phyloP scores from a whole-genome alignment of 805 yeast species.

The Alloascoidea hylecoeti region DNA sequence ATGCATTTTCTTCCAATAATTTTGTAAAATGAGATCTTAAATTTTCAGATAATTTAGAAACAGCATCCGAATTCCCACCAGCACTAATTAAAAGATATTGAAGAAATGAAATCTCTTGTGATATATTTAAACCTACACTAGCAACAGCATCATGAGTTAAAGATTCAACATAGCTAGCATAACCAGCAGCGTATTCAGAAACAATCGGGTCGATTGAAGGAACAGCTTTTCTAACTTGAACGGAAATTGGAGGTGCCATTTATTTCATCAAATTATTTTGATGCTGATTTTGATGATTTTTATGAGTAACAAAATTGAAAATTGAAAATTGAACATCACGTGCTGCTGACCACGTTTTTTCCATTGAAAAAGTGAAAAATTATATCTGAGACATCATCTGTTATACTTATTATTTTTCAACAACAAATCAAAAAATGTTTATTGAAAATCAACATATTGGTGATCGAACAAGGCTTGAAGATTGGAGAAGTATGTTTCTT shows the following conservation, averaged over 20 bases:
- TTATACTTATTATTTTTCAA: too few species aligned
- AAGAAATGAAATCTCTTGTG: constrained; percentile 55
- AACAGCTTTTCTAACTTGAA: constrained; percentile 72
- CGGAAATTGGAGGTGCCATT: constrained; percentile 6
- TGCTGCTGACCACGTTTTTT: too few species aligned
- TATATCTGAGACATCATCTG: too few species aligned
- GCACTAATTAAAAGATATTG: constrained; percentile 58
- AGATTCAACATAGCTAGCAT: constrained; percentile 62
- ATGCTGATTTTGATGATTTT: too few species aligned
- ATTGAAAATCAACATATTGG: constrained; percentile 65
- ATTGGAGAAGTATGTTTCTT: too few species aligned
- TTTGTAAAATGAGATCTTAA: constrained; percentile 33
- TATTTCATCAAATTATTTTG: too few species aligned
- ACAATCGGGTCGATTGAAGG: constrained; percentile 81
- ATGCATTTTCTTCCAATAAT: constrained; percentile 51
- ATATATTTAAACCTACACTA: constrained; percentile 55
- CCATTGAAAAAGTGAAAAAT: too few species aligned
- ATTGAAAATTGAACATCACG: too few species aligned
- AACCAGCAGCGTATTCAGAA: constrained; percentile 85
- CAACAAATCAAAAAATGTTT: constrained; percentile 54
- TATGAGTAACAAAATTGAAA: too few species aligned
- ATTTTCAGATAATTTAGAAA: constrained; percentile 30
- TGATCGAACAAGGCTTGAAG: constrained; percentile 55
- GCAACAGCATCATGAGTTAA: constrained; percentile 74
- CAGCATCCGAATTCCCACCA: constrained; percentile 56